Conservation (phyloP, 352 stramenopile genomes). For the Globisporangium irregulare region DNA sequence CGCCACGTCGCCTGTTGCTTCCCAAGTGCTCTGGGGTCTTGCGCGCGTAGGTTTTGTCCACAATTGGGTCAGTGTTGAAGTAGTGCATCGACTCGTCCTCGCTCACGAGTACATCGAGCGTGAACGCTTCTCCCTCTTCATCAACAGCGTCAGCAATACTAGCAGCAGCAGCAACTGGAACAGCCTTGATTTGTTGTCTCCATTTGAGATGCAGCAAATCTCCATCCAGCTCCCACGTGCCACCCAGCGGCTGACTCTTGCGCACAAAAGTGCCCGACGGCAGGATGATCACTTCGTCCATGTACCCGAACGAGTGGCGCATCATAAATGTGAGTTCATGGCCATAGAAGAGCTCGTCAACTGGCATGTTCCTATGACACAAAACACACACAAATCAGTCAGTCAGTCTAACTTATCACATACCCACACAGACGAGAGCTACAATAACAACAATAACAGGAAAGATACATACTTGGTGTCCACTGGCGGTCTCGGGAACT, state of each 20-base stretch:
- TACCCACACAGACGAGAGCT: not conserved
- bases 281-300: conserved; percentile 67
- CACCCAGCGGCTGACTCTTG: conserved; percentile 62
- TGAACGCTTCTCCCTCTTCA: conserved; percentile 51
- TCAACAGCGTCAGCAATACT: conserved; percentile 6
- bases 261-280: conserved; percentile 59
- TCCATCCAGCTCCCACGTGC: conserved; percentile 75
- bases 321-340: conserved; percentile 83
- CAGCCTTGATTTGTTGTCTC: conserved; percentile 27
- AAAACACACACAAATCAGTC: not conserved
- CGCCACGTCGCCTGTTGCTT: conserved; percentile 35
- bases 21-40: conserved; percentile 61
- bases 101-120: conserved; percentile 70
- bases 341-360: conserved; percentile 68
- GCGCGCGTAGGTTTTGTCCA: conserved; percentile 62
- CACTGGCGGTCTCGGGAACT: conserved; percentile 60
- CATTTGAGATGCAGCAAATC: conserved; percentile 83
- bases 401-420: not conserved
- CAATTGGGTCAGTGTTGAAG: conserved; percentile 65
- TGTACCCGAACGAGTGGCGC: conserved; percentile 70
- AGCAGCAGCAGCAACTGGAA: not conserved
- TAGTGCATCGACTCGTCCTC: conserved; percentile 76
- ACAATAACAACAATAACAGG: not conserved
- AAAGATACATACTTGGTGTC: conserved; percentile 47
- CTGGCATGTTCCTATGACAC: conserved; percentile 35